These are phyloP conservation scores for Fistulina hepatica DNA, from an alignment of 1,284 basidiomycete species.

Conservation along the genomic window DNA sequence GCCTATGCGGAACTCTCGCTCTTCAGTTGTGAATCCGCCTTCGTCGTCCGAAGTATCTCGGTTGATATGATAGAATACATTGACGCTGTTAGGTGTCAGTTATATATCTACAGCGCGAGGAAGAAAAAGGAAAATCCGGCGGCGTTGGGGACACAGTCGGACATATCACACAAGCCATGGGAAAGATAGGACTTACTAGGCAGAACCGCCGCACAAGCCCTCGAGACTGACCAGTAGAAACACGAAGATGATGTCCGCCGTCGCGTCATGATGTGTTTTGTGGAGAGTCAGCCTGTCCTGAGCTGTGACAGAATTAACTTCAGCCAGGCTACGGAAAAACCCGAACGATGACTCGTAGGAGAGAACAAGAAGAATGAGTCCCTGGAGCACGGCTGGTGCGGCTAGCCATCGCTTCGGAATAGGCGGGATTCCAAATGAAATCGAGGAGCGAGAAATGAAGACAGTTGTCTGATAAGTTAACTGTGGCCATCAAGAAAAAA, in stretches of 20 bases:
- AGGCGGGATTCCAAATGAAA: conserved; percentile 79
- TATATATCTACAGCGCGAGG: conserved; percentile 2
- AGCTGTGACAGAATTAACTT: conserved; percentile 19
- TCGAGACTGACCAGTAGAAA: conserved; percentile 77
- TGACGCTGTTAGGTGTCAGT: conserved; percentile 47
- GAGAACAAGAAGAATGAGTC: conserved; percentile 47
- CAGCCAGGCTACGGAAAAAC: conserved; percentile 32
- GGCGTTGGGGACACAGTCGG: not conserved
- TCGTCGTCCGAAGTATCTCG: conserved; percentile 36
- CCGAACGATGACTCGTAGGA: conserved; percentile 59
- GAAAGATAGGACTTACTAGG: conserved; percentile 60
- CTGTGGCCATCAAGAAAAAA: conserved; percentile 27
- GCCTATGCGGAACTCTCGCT: conserved; percentile 83
- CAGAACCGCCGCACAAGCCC: conserved; percentile 83
- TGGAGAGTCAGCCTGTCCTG: conserved; percentile 25
- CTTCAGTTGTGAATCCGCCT: conserved; percentile 17
- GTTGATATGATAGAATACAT: conserved; percentile 79
- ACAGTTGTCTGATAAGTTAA: conserved; percentile 88
- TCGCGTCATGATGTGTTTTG: not conserved
- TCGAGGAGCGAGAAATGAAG: conserved; percentile 89
- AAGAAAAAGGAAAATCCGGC: conserved; percentile 5
- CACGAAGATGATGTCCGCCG: conserved; percentile 28
- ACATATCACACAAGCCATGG: conserved; percentile 2
- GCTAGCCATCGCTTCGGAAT: conserved; percentile 65
- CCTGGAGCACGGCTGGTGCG: conserved; percentile 65